These are phyloP conservation scores for Truncatella angustata DNA, from an alignment of 2,329 filamentous ascomycete species.

Conservation along the genomic window DNA sequence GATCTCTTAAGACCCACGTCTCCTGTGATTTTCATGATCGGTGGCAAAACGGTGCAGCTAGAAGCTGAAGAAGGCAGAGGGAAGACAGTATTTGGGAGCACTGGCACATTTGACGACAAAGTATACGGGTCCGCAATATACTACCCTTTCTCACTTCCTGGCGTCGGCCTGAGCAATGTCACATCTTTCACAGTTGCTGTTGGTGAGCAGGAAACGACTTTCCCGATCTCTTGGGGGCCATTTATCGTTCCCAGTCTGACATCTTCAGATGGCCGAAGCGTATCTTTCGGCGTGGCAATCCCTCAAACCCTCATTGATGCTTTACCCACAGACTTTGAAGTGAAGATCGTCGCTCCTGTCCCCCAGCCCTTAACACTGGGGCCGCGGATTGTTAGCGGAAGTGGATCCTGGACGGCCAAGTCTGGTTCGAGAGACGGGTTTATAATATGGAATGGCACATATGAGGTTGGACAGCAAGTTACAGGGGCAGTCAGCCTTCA, in stretches of 20 bases:
- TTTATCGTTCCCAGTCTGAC: constrained; percentile 21
- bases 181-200: constrained; percentile 17
- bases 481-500: constrained; percentile 22
- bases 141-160: constrained; percentile 17
- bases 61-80: constrained; percentile 15
- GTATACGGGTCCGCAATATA: constrained; percentile 14
- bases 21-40: constrained; percentile 11
- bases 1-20: constrained; percentile 5
- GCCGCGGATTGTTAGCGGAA: constrained; percentile 16
- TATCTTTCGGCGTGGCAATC: constrained; percentile 17
- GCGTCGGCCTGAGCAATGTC: constrained; percentile 9
- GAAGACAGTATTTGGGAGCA: constrained; percentile 19
- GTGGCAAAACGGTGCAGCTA: constrained; percentile 15
- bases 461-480: constrained; percentile 12
- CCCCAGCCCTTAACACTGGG: constrained; percentile 21
- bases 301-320: constrained; percentile 3
- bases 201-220: constrained; percentile 9
- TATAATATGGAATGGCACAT: constrained; percentile 12
- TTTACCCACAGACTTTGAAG: constrained; percentile 10
- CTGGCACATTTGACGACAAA: background rate
- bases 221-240: constrained; percentile 16
- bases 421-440: background rate
- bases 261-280: constrained; percentile 6
- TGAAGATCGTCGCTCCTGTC: constrained; percentile 17
- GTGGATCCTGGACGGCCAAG: constrained; percentile 13